Base-by-base conservation (phyloP, 495 filamentous ascomycete species). In the Podospora didyma region DNA sequence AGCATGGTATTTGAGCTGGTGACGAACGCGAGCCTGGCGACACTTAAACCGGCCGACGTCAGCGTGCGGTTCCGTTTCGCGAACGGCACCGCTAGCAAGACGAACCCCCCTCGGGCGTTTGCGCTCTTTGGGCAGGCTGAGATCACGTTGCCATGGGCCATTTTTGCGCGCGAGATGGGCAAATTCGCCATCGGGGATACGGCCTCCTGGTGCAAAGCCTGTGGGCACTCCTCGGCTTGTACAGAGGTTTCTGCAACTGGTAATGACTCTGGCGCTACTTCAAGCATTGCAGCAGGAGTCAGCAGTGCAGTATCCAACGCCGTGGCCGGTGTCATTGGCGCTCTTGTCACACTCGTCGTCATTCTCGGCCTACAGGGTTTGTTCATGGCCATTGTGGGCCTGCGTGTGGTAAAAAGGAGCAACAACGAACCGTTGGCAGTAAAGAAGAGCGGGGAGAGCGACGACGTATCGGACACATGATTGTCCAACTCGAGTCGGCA, bases 1-100 rank as follows among this genome's bases (percentile, higher is more conserved):
- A 80, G 84, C 26, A 80, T 93, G 67, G 72, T 80, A 3, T 87
- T 92, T 57, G 90, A 96, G 73, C 78, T 96, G 7, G 86, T 88
- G 62, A 90, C 88, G 58, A 69, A 81, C 70, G 63, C 75, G 58
- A 57, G 65, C 57, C 35, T 47, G 31, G 16, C 65, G 58, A 67
- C 87, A 59, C 66, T 54, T 21, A 44, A 26, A 14, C 49, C 61
- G 10, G 71, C 79, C 19, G 77, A 89, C 44, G 76, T 93, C 37
- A 82, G 76, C 57, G 86, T 96, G 26, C 83, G 90, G 39, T 91
- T 92, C 73, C 70, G 89, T 11, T 83, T 92, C 69, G 80, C 83
- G 62, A 95, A 95, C 66, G 88, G 87, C 44, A 88, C 88, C 14
- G 79, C 79, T n/a, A 69, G 76, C 19, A 70, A 68, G 24, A 56